Evolutionary conservation across 2,329 filamentous ascomycete genomes (phyloP), one percentile per base, ranked within the genome.

Genomic region (Drechmeria coniospora): DNA sequence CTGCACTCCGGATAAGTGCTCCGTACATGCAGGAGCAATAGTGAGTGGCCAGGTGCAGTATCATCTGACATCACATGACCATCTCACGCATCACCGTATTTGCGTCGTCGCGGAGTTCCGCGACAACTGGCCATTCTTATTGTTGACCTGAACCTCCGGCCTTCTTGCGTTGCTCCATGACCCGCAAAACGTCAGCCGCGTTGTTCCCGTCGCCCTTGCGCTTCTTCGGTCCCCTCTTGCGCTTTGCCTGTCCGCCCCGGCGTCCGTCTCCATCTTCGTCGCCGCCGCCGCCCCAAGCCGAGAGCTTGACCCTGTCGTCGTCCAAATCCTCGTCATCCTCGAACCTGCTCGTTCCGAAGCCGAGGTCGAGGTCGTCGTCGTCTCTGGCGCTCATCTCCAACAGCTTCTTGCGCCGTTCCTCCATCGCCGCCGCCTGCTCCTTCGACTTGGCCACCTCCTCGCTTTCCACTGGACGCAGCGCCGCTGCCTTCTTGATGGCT

Each of bases 281-380:
- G 4, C 59, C 64, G 9, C 59, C 65, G 2, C 56, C 66, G 14
- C 61, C 68, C 62, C 80, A 81, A 42, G 71, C 57, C 21, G 70
- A 73, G 30, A 86, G 51, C 55, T 79, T 81, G 36, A 82, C 56
- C 39, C 67, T 73, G 23, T 59, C 62, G 14, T 66, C 64, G 22
- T 84, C 80, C 37, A 78, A 68, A 37, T 92, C 86, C 33, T 86
- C 86, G 27, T 86, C 84, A 44, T 94, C 90, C 29, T 81, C 84
- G 43, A 82, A 77, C 16, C 87, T 68, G 45, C 79, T 90, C 13
- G 75, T 81, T 19, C 90, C 90, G 45, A 98, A 95, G 34, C 86
- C 87, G 63, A 95, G 71, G 45, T 98, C 90, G 56, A 98, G 68
- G 53, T 98, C 87, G 32, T 87, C 75, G 26, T 84, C 73, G 47